Conservation (phyloP, 2,329 filamentous ascomycete species). For the Paracoccidioides lutzii region DNA sequence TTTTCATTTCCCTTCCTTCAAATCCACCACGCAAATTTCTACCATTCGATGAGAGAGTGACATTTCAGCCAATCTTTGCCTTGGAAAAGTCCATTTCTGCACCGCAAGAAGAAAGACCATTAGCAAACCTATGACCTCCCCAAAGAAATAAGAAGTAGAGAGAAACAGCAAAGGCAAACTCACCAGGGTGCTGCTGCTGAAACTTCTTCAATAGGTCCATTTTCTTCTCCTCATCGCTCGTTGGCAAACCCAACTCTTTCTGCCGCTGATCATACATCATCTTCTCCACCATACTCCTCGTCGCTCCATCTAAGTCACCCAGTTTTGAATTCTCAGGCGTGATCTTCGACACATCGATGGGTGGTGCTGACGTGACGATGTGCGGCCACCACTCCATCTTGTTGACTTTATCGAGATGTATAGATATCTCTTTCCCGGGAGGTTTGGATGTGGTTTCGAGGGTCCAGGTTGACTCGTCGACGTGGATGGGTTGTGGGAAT, state of each 20-base stretch:
- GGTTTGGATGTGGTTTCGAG: constrained; percentile 51
- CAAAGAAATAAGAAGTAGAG: constrained; percentile 1
- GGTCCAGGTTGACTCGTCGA: constrained; percentile 92
- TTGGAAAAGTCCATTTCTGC: constrained; percentile 56
- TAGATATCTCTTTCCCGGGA: constrained; percentile 58
- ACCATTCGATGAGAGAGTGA: background rate
- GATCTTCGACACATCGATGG: constrained; percentile 93
- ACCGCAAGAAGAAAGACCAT: constrained; percentile 2
- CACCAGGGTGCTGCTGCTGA: constrained; percentile 58
- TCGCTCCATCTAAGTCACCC: constrained; percentile 87
- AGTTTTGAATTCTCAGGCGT: constrained; percentile 84
- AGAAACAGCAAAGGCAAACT: constrained; percentile 5
- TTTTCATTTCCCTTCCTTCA: background rate
- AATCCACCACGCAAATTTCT: background rate
- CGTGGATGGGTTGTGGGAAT: constrained; percentile 63
- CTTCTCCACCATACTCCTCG: constrained; percentile 96
- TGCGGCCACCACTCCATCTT: constrained; percentile 99
- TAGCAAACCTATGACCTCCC: constrained; percentile 1
- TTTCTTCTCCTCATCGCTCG: constrained; percentile 93
- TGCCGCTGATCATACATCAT: constrained; percentile 99
- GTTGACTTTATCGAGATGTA: constrained; percentile 91
- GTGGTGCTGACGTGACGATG: constrained; percentile 72
- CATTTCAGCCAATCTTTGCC: constrained; percentile 40
- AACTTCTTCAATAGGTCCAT: constrained; percentile 86
- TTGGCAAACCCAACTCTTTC: constrained; percentile 82